Evolutionary conservation across 345 rosid species (phyloP), one percentile per base, ranked within the genome.

Genomic region (Salix caprea): DNA sequence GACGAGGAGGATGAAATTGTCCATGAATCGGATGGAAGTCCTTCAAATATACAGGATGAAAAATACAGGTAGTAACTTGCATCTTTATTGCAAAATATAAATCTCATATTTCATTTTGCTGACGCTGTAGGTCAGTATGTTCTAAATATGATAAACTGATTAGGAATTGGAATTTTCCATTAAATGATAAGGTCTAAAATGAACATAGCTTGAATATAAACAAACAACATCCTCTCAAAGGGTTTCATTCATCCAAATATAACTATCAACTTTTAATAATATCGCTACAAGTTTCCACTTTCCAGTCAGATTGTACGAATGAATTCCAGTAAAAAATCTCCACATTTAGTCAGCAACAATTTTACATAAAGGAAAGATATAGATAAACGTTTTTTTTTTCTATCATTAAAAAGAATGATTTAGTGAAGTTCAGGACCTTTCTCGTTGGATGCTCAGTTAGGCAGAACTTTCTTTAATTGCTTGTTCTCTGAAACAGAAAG

Each of bases 1-100:
- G 92, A 91, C 83, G 91, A 88, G 84, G 82, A 86, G 73, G 87
- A 92, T 52, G 89, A 90, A 66, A 85, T 83, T 79, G 80, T 82
- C 68, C 82, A 79, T 86, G 81, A 85, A 67, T 65, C 81, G 26
- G 23, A 80, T 60, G 80, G 81, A 16, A 68, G 75, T 74, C 74
- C 81, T 69, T 72, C 79, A 30, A 26, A 30, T 65, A 65, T 19
- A 15, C 16, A 30, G 68, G 21, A 65, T 1, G 68, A 30, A 4
- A 56, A 9, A 9, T 9, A 56, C 62, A n/a, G 62, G 62, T 56
- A 56, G 21, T 54, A 54, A 54, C 60, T 54, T 2, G 60, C 60
- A 54, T 21, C 60, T 54, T 54, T 54, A 2, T 54, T 18, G 23
- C 60, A 7, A 19, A 21, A 7, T 21, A 19, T 19, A 54, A 54